Evolutionary conservation across 352 stramenopile species (phyloP).

Genomic region (Halophytophthora polymorphica): DNA sequence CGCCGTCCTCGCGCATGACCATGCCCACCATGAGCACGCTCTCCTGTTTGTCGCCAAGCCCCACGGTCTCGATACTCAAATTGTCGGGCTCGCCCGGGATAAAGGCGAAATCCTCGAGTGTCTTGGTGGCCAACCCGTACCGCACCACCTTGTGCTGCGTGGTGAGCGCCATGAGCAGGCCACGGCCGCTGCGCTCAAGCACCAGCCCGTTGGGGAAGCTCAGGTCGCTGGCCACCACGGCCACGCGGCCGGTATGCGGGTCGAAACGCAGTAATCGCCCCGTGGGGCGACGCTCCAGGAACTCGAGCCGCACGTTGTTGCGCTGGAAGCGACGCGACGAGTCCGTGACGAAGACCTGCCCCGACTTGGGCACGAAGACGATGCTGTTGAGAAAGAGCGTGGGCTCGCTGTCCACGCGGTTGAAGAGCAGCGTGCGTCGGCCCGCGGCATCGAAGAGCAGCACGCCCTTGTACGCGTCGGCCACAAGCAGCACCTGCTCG

Average conservation of each 20-base stretch:
- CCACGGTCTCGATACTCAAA: conserved; percentile 34
- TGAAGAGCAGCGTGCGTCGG: conserved; percentile 52
- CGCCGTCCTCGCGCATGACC: conserved; percentile 26
- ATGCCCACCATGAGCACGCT: conserved; percentile 44
- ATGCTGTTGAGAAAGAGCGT: conserved; percentile 52
- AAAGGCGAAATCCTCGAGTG: conserved; percentile 58
- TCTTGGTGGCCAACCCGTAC: conserved; percentile 38
- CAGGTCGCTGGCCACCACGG: conserved; percentile 28
- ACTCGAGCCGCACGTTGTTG: conserved; percentile 41
- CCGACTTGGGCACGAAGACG: conserved; percentile 31
- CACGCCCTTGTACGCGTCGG: conserved; percentile 60
- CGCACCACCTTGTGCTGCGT: conserved; percentile 60
- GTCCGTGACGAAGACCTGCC: conserved; percentile 57
- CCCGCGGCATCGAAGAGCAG: conserved; percentile 53
- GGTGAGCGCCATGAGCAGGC: conserved; percentile 44
- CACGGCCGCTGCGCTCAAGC: conserved; percentile 34
- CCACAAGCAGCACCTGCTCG: conserved; percentile 56
- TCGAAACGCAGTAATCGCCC: conserved; percentile 56
- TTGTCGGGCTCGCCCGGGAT: conserved; percentile 54
- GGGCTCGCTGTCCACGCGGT: conserved; percentile 32
- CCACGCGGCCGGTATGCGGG: conserved; percentile 19
- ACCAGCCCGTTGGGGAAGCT: conserved; percentile 48
- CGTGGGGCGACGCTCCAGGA: conserved; percentile 39
- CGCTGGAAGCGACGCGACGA: conserved; percentile 49
- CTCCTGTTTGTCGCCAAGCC: conserved; percentile 20